Evolutionary conservation across 768 basidiomycete genomes (phyloP), one percentile per base, ranked within the genome.

Genomic region (Chalciporus piperatus): DNA sequence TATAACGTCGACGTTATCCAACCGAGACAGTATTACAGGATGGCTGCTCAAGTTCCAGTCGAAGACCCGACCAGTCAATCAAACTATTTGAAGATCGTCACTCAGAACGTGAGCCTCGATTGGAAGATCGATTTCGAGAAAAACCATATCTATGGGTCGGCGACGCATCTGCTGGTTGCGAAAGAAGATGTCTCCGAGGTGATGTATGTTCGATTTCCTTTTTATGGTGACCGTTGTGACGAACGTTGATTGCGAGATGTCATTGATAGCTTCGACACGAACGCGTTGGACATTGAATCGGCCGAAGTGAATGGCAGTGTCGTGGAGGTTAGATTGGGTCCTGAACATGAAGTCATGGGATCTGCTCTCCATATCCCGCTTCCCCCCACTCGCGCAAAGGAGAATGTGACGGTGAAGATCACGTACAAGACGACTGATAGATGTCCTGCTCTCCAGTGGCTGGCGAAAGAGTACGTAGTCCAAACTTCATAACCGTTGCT

Each of bases 371-470:
- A 76, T 40, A 72, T 95, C 28, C 57, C 74, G 1, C 74, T 95
- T 8, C 75, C 78, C 0, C 47, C 56, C 2, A 55, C 19, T 9
- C 38, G 25, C n/a, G 38, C 42, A 10, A 83, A 79, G 13, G 70
- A 76, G n/a, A 62, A 56, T 11, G 52, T 72, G 10, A 66, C 70
- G 2, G 66, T 92, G 38, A 71, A 75, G 35, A 77, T 91, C 48
- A 74, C 69, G 25, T 96, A 96, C 67, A 70, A 74, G 47, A 96
- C 94, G 2, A 92, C 89, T 4, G 70, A 81, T 50, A 74, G 78
- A 9, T 84, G 83, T 63, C 85, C 84, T 1, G 92, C 94, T 0
- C 70, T 98, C 13, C 90, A 94, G 52, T 98, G 92, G 92, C 76
- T 96, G 10, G 84, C 81, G 19, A 87, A 91, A 64, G 83, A 86